phyloP scores from a whole-genome alignment of 805 yeast species.

The Saccharomycopsis sp. region DNA sequence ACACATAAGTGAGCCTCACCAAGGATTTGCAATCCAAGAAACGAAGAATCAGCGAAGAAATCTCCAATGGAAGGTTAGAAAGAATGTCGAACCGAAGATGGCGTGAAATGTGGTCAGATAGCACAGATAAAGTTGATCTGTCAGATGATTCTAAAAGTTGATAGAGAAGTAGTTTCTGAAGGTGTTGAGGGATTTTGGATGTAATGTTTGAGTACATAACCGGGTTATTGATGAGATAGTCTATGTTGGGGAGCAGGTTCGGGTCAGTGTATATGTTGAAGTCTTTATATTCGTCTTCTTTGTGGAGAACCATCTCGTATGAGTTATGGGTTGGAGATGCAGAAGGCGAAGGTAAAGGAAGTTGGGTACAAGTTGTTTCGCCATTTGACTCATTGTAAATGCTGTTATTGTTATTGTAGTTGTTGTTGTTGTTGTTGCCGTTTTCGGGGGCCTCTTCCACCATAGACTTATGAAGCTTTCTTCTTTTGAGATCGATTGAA shows the following conservation, averaged over 20 bases:
- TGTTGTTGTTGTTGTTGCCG: too few species aligned
- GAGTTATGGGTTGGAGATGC: conserved; percentile 43
- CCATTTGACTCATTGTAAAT: too few species aligned
- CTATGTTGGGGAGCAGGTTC: too few species aligned
- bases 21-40: conserved; percentile 58
- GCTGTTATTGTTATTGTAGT: too few species aligned
- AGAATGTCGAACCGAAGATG: conserved; percentile 69
- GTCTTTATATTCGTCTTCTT: too few species aligned
- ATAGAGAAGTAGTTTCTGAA: conserved; percentile 32
- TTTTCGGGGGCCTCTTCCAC: too few species aligned
- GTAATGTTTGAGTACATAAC: conserved; percentile 2
- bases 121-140: conserved; percentile 51
- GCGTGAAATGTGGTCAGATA: conserved; percentile 41
- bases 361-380: conserved; percentile 26
- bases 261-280: too few species aligned
- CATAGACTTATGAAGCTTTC: too few species aligned
- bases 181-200: conserved; percentile 23
- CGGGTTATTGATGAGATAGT: conserved; percentile 22
- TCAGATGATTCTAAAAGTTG: conserved; percentile 49
- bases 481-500: too few species aligned
- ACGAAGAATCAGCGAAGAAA: conserved; percentile 54
- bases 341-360: conserved; percentile 64
- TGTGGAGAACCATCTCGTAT: too few species aligned
- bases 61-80: conserved; percentile 62
- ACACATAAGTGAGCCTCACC: conserved; percentile 52